Evolutionary conservation across 495 filamentous ascomycete genomes (phyloP).

Genomic region (Lasiosphaeria ovina): DNA sequence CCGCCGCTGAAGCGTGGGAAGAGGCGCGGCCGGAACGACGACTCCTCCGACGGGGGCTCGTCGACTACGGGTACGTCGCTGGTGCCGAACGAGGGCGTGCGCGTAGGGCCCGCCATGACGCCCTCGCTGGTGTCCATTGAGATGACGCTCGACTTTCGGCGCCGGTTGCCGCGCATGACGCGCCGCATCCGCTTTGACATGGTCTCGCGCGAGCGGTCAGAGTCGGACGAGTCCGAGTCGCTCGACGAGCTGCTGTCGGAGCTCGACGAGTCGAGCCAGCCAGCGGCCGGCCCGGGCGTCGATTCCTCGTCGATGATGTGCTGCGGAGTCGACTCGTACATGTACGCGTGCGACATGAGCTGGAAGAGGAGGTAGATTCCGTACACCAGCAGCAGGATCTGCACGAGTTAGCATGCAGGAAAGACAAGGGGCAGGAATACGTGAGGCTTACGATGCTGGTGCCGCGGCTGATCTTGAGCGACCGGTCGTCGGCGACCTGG

Average conservation of each 20-base stretch:
- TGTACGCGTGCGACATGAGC: conserved; percentile 85
- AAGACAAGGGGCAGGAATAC: background rate
- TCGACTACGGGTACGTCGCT: conserved; percentile 30
- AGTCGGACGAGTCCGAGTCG: conserved; percentile 59
- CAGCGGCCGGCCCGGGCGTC: conserved; percentile 77
- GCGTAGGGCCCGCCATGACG: conserved; percentile 21
- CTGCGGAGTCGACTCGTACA: conserved; percentile 88
- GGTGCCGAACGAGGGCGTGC: conserved; percentile 39
- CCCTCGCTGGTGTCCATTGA: conserved; percentile 57
- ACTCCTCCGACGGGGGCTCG: conserved; percentile 32
- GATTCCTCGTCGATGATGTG: conserved; percentile 86
- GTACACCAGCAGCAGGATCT: conserved; percentile 80
- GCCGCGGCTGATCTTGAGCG: conserved; percentile 81
- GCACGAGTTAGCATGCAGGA: conserved; percentile 10
- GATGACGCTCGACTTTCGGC: conserved; percentile 71
- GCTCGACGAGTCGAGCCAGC: conserved; percentile 71
- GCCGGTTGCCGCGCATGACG: conserved; percentile 60
- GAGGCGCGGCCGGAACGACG: conserved; percentile 25
- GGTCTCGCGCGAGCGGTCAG: conserved; percentile 64
- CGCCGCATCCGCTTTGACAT: conserved; percentile 71
- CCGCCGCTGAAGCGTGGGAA: conserved; percentile 11
- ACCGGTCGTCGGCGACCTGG: conserved; percentile 61
- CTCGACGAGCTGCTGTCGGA: conserved; percentile 53
- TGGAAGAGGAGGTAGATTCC: conserved; percentile 85
- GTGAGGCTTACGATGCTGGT: conserved; percentile 73